Evolutionary conservation across 2,329 filamentous ascomycete species (phyloP), one percentile per base, ranked within the genome.

Genomic region (Hymenoscyphus occultus): DNA sequence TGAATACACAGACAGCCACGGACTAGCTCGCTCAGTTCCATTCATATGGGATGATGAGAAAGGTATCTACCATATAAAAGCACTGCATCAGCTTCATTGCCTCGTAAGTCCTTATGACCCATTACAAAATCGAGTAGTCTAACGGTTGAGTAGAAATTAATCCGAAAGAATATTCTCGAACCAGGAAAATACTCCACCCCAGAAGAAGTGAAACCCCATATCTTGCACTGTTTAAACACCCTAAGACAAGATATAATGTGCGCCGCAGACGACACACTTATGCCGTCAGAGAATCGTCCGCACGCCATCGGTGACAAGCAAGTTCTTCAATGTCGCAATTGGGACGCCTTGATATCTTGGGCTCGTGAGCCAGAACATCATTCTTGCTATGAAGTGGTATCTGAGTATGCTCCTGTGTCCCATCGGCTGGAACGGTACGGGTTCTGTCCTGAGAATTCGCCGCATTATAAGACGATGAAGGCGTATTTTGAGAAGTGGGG

Each of bases 31-130:
- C 12, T 58, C 56, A n/a, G 56, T 32, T n/a, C 32, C 12, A 22
- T 58, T 58, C 31, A 2, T 12, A 5, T 58, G 31, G 56, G 56
- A 58, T 14, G 56, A 32, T n/a, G 56, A 31, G 5, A 58, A 39
- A 58, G 31, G 10, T 12, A 9, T 58, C 12, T 58, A 58, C 10
- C 31, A 58, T n/a, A 58, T 58, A 22, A 58, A 58, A 58, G 56
- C 28, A n/a, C 6, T 58, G 19, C 56, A 58, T 58, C 10, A 39
- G 39, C 5, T 58, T 14, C 56, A 58, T 39, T 58, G 12, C 7
- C 56, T 39, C 6, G 56, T 58, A 58, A n/a, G n/a, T n/a, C n/a
- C n/a, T n/a, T n/a, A n/a, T n/a, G n/a, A n/a, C 19, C 39, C 7
- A 7, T 22, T 31, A 9, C 22, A 39, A 58, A 39, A 58, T 28